Base-by-base conservation (phyloP, 257 asterid genomes). In the Solanum pinnatisectum region DNA sequence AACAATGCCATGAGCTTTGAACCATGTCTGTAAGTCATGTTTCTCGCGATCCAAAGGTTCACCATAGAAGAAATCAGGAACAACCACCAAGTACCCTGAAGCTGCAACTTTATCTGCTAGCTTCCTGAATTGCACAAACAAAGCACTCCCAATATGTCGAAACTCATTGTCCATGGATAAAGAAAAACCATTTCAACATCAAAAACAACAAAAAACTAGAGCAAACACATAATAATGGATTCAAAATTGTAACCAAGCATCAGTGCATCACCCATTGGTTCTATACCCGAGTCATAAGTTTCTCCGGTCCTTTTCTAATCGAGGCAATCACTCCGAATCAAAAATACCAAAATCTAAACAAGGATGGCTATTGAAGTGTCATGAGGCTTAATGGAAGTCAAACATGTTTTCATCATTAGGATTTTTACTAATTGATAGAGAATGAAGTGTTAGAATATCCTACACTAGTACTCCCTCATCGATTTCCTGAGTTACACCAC, bases 21-120 rank as follows among this genome's bases (percentile, higher is more conserved):
- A 2, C 98, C 98, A 95, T 30, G 87, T 35, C 33, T 63, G 83
- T 11, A 78, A 0, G 27, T 87, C 42, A 65, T 90, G 87, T 83
- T 90, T 91, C 27, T 91, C 92, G 2, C 40, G 91, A 86, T 72
- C 68, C 49, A 76, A 68, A 9, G 98, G 96, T 91, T 94, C 97
- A 18, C 98, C 98, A 44, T 91, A 87, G 89, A 88, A 94, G 91
- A 94, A 91, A 91, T 95, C 98, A 14, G 98, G 98, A 92, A 90
- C 97, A 87, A 93, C 93, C 12, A 92, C 97, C 6, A 91, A 91
- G 89, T 74, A 93, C 30, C 98, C 97, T 35, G 90, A 85, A 65
- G 92, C 93, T 88, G 96, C 95, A 87, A 93, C 89, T 90, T 91
- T 93, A 87, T 94, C 96, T 5, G 98, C 97, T 49, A 95, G 90